phyloP scores from a whole-genome alignment of 1,139 yeast species.

The Taphrina confusa region DNA sequence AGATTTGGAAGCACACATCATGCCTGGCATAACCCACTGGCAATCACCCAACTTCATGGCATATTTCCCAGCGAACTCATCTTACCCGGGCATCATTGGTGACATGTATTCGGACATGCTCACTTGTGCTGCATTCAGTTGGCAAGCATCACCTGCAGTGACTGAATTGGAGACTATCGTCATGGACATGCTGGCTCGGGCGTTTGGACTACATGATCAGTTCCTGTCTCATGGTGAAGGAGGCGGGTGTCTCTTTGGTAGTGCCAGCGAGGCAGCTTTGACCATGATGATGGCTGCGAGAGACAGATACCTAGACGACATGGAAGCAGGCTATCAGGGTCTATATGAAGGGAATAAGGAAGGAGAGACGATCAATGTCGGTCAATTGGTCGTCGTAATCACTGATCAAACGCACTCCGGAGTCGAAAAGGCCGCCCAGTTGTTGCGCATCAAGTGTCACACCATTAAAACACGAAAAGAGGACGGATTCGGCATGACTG shows the following conservation, averaged over 20 bases:
- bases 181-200: conserved; percentile 41
- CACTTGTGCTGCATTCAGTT: conserved; percentile 42
- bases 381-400: conserved; percentile 40
- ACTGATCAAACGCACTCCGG: conserved; percentile 42
- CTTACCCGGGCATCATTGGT: conserved; percentile 41
- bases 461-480: conserved; percentile 38
- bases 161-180: conserved; percentile 42
- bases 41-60: conserved; percentile 42
- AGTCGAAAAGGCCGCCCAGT: conserved; percentile 41
- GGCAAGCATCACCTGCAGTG: conserved; percentile 42
- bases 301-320: conserved; percentile 40
- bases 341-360: conserved; percentile 34
- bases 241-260: conserved; percentile 42
- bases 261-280: conserved; percentile 41
- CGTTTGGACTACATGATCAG: conserved; percentile 38
- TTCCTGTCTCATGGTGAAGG: conserved; percentile 40
- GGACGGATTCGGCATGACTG: conserved; percentile 39
- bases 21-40: conserved; percentile 42
- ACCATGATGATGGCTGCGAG: conserved; percentile 42
- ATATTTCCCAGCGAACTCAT: conserved; percentile 41
- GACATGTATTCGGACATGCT: conserved; percentile 41
- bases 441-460: conserved; percentile 40
- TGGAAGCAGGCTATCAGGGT: conserved; percentile 15
- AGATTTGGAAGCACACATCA: conserved; percentile 39
- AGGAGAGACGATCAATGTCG: conserved; percentile 29